Conservation (phyloP, 768 basidiomycete genomes). For the Lentinula lateritia region DNA sequence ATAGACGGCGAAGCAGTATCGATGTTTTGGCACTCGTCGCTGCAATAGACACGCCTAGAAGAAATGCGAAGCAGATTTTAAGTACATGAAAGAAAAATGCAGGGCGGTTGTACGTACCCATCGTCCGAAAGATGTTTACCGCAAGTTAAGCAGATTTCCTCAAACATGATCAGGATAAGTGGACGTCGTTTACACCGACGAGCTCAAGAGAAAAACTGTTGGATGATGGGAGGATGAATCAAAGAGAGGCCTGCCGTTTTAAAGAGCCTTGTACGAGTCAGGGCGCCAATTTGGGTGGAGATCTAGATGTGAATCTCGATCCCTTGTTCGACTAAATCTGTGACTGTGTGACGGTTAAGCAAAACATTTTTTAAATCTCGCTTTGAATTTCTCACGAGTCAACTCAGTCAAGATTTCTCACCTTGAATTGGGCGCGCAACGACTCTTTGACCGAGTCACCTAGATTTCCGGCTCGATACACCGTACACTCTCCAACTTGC, state of each 20-base stretch:
- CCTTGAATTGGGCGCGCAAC: neutral
- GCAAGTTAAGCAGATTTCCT: conserved; percentile 73
- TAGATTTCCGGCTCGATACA: too few species aligned
- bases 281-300: neutral
- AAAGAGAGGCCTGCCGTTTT: neutral
- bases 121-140: conserved; percentile 60
- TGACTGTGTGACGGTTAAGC: neutral
- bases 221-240: conserved; percentile 4
- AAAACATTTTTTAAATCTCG: neutral
- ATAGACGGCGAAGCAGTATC: conserved; percentile 65
- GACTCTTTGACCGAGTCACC: neutral
- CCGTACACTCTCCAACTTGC: too few species aligned
- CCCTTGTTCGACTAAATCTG: neutral
- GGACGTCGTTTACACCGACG: conserved; percentile 4
- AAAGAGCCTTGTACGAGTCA: neutral
- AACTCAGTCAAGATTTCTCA: neutral
- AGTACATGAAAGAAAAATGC: conserved; percentile 11
- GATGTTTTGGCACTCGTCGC: conserved; percentile 55
- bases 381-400: neutral
- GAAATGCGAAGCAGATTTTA: conserved; percentile 5
- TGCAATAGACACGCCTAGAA: conserved; percentile 62
- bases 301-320: neutral
- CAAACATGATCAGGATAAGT: conserved; percentile 48
- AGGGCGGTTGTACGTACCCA: conserved; percentile 39
- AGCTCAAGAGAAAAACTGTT: neutral